Evolutionary conservation across 2,329 filamentous ascomycete genomes (phyloP).

Genomic region (Golovinomyces cichoracearum): DNA sequence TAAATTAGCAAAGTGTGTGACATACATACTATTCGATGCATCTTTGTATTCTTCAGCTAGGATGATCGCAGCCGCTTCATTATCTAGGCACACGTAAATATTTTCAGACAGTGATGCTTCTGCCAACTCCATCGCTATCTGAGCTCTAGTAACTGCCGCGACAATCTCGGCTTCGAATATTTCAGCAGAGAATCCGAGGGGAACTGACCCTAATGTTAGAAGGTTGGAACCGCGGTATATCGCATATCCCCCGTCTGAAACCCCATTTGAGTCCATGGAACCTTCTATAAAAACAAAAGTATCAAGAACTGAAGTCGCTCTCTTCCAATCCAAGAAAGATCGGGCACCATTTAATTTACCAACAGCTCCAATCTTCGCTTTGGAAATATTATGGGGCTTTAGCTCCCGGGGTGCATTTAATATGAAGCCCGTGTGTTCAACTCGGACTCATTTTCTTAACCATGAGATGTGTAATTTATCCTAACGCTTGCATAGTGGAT

Average conservation of each 20-base stretch:
- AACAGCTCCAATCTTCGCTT: neutral
- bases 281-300: neutral
- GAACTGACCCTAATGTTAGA: neutral
- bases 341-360: neutral
- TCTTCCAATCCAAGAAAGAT: neutral
- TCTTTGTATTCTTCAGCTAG: neutral
- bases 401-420: neutral
- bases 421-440: neutral
- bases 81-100: neutral
- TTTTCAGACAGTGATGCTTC: neutral
- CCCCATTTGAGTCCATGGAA: neutral
- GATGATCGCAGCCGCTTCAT: neutral
- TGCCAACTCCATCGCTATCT: neutral
- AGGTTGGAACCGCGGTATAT: neutral
- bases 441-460: neutral
- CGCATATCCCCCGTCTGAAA: neutral
- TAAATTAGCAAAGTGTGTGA: neutral
- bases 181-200: neutral
- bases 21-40: neutral
- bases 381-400: neutral
- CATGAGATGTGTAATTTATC: neutral
- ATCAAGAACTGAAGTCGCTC: neutral
- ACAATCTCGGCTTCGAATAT: neutral
- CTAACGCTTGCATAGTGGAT: neutral
- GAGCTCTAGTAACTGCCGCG: neutral